Base-by-base conservation (phyloP, 768 basidiomycete species). In the Agrocybe pediades region DNA sequence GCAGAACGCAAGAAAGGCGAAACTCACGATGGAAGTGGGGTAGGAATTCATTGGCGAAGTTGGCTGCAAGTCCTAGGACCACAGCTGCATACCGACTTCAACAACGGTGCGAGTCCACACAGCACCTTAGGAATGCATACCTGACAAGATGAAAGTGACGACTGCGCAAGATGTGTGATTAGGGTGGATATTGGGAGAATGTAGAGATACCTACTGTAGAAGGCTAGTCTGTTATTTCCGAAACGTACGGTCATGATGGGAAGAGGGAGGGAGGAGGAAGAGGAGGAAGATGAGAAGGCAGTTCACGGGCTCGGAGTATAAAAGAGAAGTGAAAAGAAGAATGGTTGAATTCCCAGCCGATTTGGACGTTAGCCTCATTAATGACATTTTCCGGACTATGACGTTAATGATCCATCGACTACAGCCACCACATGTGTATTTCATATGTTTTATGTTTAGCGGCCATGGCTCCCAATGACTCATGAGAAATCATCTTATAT, bases 41-140 rank as follows among this genome's bases (percentile, higher is more conserved):
- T 24, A 90, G 73, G 68, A 92, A 91, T 41, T 85, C 65, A 45
- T 53, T 76, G 1, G 85, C 88, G 59, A 91, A 83, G 68, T 90
- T 82, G 11, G 80, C 83, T 2, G 84, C 74, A 20, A 92, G 66
- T 9, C 90, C 90, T 3, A 92, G 78, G 30, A 90, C 85, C 24
- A 78, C 74, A 13, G 74, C 74, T 78, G 59, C 17, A 46, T n/a
- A 26, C 42, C 24, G 15, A 33, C 44, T 16, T 44, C 27, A 52
- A 33, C 20, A 17, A 3, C 5, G n/a, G n/a, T 2, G n/a, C n/a
- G 9, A 29, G 20, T 36, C 16, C 13, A 5, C 16, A 17, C 41
- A 15, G 5, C 16, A 5, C 29, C 15, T 41, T 30, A 17, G 59
- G 30, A 42, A 54, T n/a, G 13, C 56, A 29, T 55, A 76, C 79